Conservation (phyloP, 345 rosid species). For the Erodium maritimum region DNA sequence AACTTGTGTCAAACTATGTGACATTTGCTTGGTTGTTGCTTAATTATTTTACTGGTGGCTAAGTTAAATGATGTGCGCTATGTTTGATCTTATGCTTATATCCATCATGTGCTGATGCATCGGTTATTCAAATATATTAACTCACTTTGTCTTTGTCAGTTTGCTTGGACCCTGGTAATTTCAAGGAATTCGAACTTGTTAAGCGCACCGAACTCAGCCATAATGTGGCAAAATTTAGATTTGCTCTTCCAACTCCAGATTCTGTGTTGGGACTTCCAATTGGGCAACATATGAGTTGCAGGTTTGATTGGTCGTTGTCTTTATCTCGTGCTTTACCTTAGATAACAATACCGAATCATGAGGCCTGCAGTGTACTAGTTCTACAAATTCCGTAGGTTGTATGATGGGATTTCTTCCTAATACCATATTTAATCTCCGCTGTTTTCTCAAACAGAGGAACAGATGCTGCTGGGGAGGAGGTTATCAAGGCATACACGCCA, state of each 20-base stretch:
- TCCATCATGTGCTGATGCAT: no score
- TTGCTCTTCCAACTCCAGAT: conserved; percentile 34
- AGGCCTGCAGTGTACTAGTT: neutral
- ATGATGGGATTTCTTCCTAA: neutral
- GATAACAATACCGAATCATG: neutral
- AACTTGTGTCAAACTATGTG: no score
- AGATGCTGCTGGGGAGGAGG: conserved; percentile 37
- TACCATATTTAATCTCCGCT: neutral
- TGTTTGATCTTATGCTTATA: neutral
- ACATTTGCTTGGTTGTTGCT: no score
- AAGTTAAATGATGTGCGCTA: no score
- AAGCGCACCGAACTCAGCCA: conserved; percentile 32
- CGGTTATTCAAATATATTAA: no score
- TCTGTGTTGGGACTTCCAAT: conserved; percentile 44
- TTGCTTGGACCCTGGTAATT: conserved; percentile 35
- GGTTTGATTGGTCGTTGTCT: conserved; percentile 16
- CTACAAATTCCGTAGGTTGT: neutral
- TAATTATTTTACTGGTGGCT: no score
- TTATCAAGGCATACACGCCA: conserved; percentile 37
- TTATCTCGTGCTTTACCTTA: neutral
- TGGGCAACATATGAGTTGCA: conserved; percentile 53
- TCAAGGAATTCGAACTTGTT: conserved; percentile 37
- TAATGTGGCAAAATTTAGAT: conserved; percentile 38
- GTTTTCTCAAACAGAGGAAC: conserved; percentile 25
- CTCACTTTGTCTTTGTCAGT: no score